These are phyloP conservation scores for Aspergillus wentii DNA, from an alignment of 495 filamentous ascomycete genomes.

Conservation along the genomic window DNA sequence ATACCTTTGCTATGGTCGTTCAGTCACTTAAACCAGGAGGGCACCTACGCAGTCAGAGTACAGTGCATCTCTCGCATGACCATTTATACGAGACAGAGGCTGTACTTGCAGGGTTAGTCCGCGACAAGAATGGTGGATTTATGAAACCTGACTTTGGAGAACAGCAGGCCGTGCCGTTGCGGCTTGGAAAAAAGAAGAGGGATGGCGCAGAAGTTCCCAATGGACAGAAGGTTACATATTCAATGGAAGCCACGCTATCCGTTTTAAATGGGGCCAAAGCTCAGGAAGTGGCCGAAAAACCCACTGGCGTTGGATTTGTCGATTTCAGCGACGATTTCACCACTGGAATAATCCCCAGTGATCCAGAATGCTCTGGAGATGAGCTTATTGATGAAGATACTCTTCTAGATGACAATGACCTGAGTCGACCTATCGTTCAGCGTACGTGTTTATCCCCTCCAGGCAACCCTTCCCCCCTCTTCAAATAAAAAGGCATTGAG, in stretches of 20 bases:
- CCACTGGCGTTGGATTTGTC: slow-evolving; percentile 65
- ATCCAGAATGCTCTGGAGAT: slow-evolving; percentile 56
- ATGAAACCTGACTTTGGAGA: slow-evolving; percentile 62
- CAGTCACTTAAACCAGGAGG: slow-evolving; percentile 67
- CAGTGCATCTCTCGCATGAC: slow-evolving; percentile 42
- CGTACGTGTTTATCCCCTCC: slow-evolving; percentile 58
- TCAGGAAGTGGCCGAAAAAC: slow-evolving; percentile 30
- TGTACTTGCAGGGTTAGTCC: slow-evolving; percentile 74
- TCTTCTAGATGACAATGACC: slow-evolving; percentile 77
- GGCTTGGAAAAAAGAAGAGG: slow-evolving; percentile 60
- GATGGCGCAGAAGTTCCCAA: slow-evolving; percentile 36
- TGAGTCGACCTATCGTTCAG: slow-evolving; percentile 63
- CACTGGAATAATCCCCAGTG: slow-evolving; percentile 36
- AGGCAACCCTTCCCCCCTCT: not conserved
- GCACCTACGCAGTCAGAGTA: slow-evolving; percentile 64
- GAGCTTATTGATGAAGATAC: slow-evolving; percentile 89
- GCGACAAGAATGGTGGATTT: slow-evolving; percentile 54
- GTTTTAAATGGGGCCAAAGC: slow-evolving; percentile 44
- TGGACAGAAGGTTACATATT: slow-evolving; percentile 19
- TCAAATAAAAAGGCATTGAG: too few species aligned
- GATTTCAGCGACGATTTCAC: slow-evolving; percentile 63
- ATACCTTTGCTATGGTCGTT: slow-evolving; percentile 64
- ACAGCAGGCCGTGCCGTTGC: slow-evolving; percentile 64
- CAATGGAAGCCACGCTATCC: slow-evolving; percentile 20
- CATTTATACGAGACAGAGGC: slow-evolving; percentile 57